Base-by-base conservation (phyloP, 2,329 filamentous ascomycete genomes). In the Stromatinia cepivora region DNA sequence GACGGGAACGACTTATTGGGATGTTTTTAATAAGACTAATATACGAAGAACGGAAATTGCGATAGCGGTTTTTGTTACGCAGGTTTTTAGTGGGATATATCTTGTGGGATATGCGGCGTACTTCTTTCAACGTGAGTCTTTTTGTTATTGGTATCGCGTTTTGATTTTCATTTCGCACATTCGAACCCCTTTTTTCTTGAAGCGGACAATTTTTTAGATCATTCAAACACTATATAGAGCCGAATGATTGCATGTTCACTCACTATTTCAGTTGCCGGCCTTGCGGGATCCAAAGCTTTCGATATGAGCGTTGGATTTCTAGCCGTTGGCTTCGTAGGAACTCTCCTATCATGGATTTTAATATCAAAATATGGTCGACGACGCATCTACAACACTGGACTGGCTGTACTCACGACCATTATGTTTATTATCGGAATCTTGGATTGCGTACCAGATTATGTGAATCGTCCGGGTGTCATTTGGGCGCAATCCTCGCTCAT, bases 331-430 rank as follows among this genome's bases (percentile, higher is more conserved):
- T 82, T 80, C 77, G 78, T 90, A 75, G 83, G 88, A 71, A 87
- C 88, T 76, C 87, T 88, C 82, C 81, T 87, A 45, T 90, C 87
- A 63, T 90, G 88, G 88, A 79, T 89, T 66, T 82, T 90, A 58
- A 89, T 87, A 25, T 83, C 84, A 0, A 88, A 86, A 77, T 82
- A 87, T 67, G 87, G 88, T 75, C 85, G 87, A 66, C 86, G 88
- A 63, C 83, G 84, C 52, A 88, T 90, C 77, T 90, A 89, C 77
- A 81, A 89, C 67, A 87, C 84, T 80, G 87, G 88, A 70, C 84
- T 76, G 2, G 62, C 84, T 15, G 75, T 80, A n/a, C 82, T 85
- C 77, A 87, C 87, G 77, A 79, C 81, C 52, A 74, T 78, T 48
- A 82, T 90, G 74, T 81, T 90, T 31, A 64, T 90, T 62, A 75